Conservation (phyloP, 805 yeast genomes). For the Gaillardinia entomophila region DNA sequence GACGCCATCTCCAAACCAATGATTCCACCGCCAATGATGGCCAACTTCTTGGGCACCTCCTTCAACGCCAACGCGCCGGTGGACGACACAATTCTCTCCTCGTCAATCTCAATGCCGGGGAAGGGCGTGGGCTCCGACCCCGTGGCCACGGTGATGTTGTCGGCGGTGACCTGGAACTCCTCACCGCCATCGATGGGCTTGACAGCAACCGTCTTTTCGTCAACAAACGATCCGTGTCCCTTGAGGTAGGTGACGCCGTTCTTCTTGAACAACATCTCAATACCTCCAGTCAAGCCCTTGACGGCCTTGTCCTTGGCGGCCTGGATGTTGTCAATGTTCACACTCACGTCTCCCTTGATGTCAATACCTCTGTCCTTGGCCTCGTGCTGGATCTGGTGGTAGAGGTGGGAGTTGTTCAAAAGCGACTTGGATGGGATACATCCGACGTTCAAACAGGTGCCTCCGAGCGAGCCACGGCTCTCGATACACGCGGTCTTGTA, state of each 20-base stretch:
- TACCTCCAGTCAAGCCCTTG: conserved; percentile 84
- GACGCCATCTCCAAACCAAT: conserved; percentile 99
- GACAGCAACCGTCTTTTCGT: conserved; percentile 72
- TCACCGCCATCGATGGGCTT: conserved; percentile 82
- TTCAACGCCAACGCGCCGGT: conserved; percentile 84
- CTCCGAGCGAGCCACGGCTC: conserved; percentile 94
- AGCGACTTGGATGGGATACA: conserved; percentile 98
- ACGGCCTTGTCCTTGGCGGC: conserved; percentile 91
- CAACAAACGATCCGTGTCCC: conserved; percentile 85
- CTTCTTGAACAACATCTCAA: conserved; percentile 92
- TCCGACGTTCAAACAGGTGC: conserved; percentile 97
- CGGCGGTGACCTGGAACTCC: conserved; percentile 67
- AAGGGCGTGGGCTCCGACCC: conserved; percentile 98
- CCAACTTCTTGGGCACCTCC: conserved; percentile 87
- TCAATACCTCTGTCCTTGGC: conserved; percentile 87
- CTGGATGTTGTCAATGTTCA: conserved; percentile 77
- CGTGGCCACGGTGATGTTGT: conserved; percentile 91
- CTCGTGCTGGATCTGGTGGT: conserved; percentile 84
- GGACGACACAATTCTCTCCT: conserved; percentile 93
- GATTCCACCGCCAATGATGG: conserved; percentile 98
- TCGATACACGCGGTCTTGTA: conserved; percentile 93
- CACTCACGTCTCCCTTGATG: conserved; percentile 61
- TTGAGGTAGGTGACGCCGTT: conserved; percentile 91
- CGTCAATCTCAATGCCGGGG: conserved; percentile 96
- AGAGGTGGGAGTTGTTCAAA: conserved; percentile 89